Percentiles rank a stretch among this genome's conserved stretches.
phyloP scores from a whole-genome alignment of 768 basidiomycete species.

The Trametes maxima region DNA sequence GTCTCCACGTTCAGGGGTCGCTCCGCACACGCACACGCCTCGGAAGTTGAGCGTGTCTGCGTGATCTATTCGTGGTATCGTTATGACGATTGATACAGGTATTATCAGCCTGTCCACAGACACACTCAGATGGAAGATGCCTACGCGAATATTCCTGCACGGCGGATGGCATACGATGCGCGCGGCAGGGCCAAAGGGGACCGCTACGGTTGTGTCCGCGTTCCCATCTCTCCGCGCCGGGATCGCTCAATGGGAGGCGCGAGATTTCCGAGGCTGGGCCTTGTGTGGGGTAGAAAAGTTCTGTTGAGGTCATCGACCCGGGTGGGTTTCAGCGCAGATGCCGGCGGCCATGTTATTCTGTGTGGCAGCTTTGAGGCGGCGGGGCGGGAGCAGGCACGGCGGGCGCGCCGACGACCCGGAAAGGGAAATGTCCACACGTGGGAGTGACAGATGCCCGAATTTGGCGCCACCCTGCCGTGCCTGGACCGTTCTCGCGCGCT shows the following conservation, averaged over 20 bases:
- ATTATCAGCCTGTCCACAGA: background rate
- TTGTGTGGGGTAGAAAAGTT: no score
- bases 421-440: slow-evolving; percentile 8
- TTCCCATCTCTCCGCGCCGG: no score
- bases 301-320: background rate
- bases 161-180: no score
- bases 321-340: no score
- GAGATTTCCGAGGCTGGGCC: no score
- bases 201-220: no score
- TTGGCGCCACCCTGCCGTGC: slow-evolving; percentile 12
- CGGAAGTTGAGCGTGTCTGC: background rate
- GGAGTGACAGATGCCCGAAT: background rate
- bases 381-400: slow-evolving; percentile 6
- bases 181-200: no score
- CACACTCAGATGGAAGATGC: background rate
- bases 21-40: background rate
- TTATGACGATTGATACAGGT: slow-evolving; percentile 11
- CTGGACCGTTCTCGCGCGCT: slow-evolving; percentile 24
- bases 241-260: no score
- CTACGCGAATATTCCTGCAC: no score
- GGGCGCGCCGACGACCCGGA: background rate
- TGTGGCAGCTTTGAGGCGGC: background rate
- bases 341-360: background rate
- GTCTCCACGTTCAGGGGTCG: background rate
- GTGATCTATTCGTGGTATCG: background rate